Percentiles rank a stretch among this genome's conserved stretches.
These are phyloP conservation scores for Austroboletus festivus DNA, from an alignment of 768 basidiomycete species.

Conservation along the genomic window DNA sequence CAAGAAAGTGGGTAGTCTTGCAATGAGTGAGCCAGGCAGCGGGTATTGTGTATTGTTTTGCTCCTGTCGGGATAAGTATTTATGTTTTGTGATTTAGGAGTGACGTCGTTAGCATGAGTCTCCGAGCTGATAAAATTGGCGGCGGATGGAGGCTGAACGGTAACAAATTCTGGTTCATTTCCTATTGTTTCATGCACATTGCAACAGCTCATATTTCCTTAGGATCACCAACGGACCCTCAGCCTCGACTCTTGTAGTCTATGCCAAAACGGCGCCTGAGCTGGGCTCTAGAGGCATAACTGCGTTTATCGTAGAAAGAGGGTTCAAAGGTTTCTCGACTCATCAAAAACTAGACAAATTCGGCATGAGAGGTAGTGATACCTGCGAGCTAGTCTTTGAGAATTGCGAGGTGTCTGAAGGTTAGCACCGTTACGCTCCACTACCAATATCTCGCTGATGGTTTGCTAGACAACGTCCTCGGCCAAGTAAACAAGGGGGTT, in stretches of 20 bases:
- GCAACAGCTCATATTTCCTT: not conserved
- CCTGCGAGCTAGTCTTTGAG: conserved; percentile 90
- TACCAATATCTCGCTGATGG: not conserved
- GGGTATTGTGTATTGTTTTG: conserved; percentile 38
- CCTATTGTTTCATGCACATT: not conserved
- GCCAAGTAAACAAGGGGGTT: conserved; percentile 74
- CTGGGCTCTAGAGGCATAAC: conserved; percentile 87
- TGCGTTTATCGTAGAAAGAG: conserved; percentile 84
- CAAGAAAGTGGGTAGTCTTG: conserved; percentile 81
- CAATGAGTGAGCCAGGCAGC: conserved; percentile 91
- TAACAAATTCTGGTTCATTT: conserved; percentile 81
- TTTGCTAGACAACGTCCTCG: conserved; percentile 74
- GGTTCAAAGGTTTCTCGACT: conserved; percentile 80
- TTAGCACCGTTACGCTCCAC: conserved; percentile 29
- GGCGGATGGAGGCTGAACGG: conserved; percentile 83
- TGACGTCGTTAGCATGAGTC: conserved; percentile 92
- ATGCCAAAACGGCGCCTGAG: conserved; percentile 81
- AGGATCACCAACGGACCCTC: conserved; percentile 96
- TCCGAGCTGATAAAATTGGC: conserved; percentile 73
- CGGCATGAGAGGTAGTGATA: conserved; percentile 95
- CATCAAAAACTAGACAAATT: conserved; percentile 93
- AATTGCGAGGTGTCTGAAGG: conserved; percentile 87
- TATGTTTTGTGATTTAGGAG: conserved; percentile 37
- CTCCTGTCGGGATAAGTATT: not conserved
- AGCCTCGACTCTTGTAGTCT: conserved; percentile 88